These are phyloP conservation scores for Fusarium transvaalense DNA, from an alignment of 2,329 filamentous ascomycete genomes.

Conservation along the genomic window DNA sequence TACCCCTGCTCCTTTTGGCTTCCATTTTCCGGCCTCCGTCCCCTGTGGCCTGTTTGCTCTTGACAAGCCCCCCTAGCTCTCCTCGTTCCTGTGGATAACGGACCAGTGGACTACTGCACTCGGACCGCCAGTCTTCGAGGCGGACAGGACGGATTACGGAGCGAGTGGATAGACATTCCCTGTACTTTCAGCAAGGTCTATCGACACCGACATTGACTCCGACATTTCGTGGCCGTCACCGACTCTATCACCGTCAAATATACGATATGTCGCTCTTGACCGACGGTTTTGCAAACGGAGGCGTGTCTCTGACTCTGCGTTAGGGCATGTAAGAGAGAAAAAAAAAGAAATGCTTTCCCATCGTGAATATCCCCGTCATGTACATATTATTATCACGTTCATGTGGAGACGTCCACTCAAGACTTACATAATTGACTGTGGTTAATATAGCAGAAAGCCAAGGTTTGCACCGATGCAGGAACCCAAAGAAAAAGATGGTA, in stretches of 20 bases:
- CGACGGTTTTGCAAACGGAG: conserved; percentile 43
- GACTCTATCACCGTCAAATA: conserved; percentile 42
- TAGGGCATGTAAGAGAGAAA: conserved; percentile 38
- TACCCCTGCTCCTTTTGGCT: conserved; percentile 26
- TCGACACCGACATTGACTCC: conserved; percentile 48
- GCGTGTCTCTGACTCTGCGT: conserved; percentile 34
- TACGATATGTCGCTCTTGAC: conserved; percentile 40
- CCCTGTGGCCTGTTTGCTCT: conserved; percentile 26
- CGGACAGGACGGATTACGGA: conserved; percentile 39
- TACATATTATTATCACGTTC: conserved; percentile 23
- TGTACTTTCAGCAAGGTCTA: conserved; percentile 34
- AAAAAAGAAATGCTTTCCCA: conserved; percentile 33
- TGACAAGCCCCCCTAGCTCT: conserved; percentile 32
- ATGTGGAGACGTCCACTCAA: conserved; percentile 21
- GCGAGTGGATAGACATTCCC: conserved; percentile 41
- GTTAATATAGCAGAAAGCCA: conserved; percentile 40
- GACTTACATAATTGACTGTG: conserved; percentile 29
- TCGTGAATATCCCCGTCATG: conserved; percentile 23
- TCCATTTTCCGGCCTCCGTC: conserved; percentile 24
- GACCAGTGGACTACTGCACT: conserved; percentile 36
- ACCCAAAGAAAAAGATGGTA: conserved; percentile 23
- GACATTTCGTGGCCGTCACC: conserved; percentile 44
- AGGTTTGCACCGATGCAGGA: conserved; percentile 38
- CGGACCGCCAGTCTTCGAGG: conserved; percentile 39
- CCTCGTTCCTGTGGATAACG: conserved; percentile 32